Conservation (phyloP, 306 rosid genomes). For the Sicyos baderoa region DNA sequence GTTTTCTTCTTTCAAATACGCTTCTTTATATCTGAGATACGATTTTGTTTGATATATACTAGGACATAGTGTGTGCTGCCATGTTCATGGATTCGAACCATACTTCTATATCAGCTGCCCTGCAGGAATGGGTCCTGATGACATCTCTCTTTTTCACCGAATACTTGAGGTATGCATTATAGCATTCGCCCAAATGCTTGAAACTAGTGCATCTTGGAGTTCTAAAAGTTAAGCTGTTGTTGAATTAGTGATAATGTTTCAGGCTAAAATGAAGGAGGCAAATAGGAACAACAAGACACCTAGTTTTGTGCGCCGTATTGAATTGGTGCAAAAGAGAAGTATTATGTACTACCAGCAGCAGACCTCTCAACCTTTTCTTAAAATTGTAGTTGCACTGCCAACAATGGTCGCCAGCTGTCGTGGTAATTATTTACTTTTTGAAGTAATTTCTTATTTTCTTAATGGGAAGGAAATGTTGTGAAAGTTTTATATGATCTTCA, state of each 20-base stretch:
- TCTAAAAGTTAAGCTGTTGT: constrained; percentile 12
- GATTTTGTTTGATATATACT: constrained; percentile 13
- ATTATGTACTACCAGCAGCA: constrained; percentile 90
- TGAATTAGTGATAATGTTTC: constrained; percentile 22
- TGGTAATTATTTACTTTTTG: constrained; percentile 37
- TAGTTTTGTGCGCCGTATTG: constrained; percentile 59
- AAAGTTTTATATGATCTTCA: background rate
- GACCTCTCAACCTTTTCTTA: constrained; percentile 64
- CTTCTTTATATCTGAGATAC: background rate
- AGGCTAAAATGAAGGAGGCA: constrained; percentile 85
- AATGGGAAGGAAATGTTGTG: constrained; percentile 10
- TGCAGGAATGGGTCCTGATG: constrained; percentile 90
- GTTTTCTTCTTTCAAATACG: background rate
- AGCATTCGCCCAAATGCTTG: background rate
- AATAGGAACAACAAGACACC: constrained; percentile 68
- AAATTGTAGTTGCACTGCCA: constrained; percentile 87
- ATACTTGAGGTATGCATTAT: constrained; percentile 60
- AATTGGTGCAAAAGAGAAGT: constrained; percentile 70
- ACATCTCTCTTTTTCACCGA: constrained; percentile 62
- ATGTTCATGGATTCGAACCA: constrained; percentile 94
- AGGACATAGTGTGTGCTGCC: constrained; percentile 94
- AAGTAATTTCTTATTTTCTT: background rate
- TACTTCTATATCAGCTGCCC: constrained; percentile 84
- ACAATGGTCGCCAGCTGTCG: constrained; percentile 97
- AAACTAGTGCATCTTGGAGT: background rate